phyloP scores from a whole-genome alignment of 441 rosid species.

The Brassica hybrid region DNA sequence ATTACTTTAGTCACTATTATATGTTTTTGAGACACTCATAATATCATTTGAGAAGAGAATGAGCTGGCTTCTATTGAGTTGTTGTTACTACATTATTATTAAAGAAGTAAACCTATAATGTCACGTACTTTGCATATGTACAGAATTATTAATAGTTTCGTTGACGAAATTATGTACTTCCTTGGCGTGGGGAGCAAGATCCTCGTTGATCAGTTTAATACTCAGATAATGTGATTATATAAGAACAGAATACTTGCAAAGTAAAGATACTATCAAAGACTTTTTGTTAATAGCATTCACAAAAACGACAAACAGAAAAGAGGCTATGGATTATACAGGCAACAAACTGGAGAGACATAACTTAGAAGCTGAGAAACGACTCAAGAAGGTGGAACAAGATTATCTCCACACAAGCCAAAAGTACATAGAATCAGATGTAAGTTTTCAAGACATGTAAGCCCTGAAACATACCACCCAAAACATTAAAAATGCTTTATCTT shows the following conservation, averaged over 20 bases:
- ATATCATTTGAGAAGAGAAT: not conserved
- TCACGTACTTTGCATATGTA: too few relatives aligned
- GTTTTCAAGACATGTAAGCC: not conserved
- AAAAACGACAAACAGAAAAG: not conserved
- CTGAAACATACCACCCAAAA: not conserved
- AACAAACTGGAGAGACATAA: not conserved
- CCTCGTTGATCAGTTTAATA: not conserved
- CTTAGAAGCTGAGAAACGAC: constrained; percentile 2
- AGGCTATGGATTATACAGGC: constrained; percentile 1
- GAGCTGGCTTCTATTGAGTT: not conserved
- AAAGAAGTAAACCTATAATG: not conserved
- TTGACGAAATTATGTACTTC: not conserved
- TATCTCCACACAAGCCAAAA: constrained; percentile 1
- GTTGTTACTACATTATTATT: not conserved
- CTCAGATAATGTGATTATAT: not conserved
- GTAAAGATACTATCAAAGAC: not conserved
- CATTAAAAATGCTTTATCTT: not conserved
- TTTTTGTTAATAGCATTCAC: not conserved
- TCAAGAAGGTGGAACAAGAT: not conserved
- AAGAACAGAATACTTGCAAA: not conserved
- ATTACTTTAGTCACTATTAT: not conserved
- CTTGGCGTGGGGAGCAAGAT: not conserved
- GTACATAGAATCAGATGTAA: not conserved
- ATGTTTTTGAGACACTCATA: not conserved
- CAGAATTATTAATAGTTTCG: not conserved